Evolutionary conservation across 2,329 filamentous ascomycete genomes (phyloP), one percentile per base, ranked within the genome.

Genomic region (Paracamarosporium sp.): DNA sequence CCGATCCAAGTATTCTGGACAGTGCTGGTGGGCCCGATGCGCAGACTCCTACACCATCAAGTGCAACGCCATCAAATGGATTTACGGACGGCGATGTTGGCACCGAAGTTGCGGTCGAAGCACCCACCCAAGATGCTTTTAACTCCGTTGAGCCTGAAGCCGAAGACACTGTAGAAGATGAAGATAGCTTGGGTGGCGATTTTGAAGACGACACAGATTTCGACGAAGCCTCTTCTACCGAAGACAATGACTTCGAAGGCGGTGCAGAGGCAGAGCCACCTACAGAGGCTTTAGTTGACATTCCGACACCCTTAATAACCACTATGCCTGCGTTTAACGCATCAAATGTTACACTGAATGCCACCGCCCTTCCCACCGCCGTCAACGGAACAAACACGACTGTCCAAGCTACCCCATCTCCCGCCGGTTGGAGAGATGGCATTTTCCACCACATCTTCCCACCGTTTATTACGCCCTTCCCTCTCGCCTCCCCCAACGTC

Each of bases 381-480:
- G 45, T 48, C 45, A 48, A 25, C 9, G 17, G 24, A 2, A 25
- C 41, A 28, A 31, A 8, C 44, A 20, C 38, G 4, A 24, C 20
- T 12, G 20, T 25, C 40, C 6, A 11, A 43, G 5, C 40, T 11
- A 43, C 40, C 2, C 20, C 40, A 28, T 28, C 25, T 15, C 3
- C 27, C 5, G 12, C 48, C 6, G n/a, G n/a, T n/a, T 56, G 53
- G 52, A 15, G 46, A 47, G 46, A 54, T 41, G 51, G 54, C 17
- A 31, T 48, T 12, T 17, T 51, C 31, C 15, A 22, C 15, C 31
- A 20, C 13, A n/a, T n/a, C n/a, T n/a, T n/a, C 35, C 27, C 41
- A 15, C 31, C 12, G 15, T n/a, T n/a, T n/a, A n/a, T n/a, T n/a
- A 27, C 22, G 11, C 13, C 15, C 8, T 22, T 36, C 24, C 17